These are phyloP conservation scores for Phialophora tarda DNA, from an alignment of 2,329 filamentous ascomycete genomes.

Conservation along the genomic window DNA sequence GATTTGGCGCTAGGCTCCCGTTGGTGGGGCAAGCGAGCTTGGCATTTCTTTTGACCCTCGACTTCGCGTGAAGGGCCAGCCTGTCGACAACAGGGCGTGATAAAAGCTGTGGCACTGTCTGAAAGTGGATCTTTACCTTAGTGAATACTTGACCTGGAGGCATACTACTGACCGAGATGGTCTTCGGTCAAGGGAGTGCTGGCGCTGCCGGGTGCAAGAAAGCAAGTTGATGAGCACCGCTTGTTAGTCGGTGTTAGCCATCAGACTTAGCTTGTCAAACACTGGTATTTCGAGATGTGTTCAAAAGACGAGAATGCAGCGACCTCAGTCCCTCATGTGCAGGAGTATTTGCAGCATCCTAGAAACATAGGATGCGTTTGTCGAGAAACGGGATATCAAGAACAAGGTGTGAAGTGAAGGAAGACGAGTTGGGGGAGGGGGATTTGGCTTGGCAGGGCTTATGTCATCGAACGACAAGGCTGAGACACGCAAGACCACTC, in stretches of 20 bases:
- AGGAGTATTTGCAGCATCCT: background rate
- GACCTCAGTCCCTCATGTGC: background rate
- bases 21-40: slow-evolving; percentile 11
- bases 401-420: background rate
- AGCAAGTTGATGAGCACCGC: background rate
- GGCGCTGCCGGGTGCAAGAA: background rate
- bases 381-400: background rate
- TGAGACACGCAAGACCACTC: background rate
- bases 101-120: background rate
- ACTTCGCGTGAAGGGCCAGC: slow-evolving; percentile 1
- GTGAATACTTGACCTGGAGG: background rate
- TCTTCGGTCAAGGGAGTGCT: background rate
- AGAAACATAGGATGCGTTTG: background rate
- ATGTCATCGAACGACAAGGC: slow-evolving; percentile 15
- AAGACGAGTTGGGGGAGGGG: slow-evolving; percentile 2
- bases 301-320: background rate
- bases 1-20: slow-evolving; percentile 23
- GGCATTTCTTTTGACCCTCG: slow-evolving; percentile 2
- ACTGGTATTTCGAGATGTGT: background rate
- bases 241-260: background rate
- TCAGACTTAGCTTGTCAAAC: background rate
- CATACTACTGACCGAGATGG: background rate
- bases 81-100: background rate
- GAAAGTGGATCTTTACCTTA: background rate
- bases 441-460: slow-evolving; percentile 20